Percentiles rank a stretch among this genome's conserved stretches.
Evolutionary conservation across 495 filamentous ascomycete species (phyloP).

Genomic region (Talaromyces trachyspermus): DNA sequence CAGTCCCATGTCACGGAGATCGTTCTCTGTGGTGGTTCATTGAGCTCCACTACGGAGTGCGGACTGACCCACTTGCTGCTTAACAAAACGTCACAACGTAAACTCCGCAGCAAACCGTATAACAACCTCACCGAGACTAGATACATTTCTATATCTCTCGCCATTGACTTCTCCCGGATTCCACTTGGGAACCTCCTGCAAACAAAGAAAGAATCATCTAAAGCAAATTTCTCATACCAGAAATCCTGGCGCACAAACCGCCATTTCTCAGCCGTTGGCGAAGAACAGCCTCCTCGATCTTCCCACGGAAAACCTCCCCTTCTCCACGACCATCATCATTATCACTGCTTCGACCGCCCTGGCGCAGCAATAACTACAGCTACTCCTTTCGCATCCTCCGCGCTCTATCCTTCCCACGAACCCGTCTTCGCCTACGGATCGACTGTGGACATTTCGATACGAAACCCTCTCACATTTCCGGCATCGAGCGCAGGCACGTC

Average conservation of each 20-base stretch:
- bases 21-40: too few relatives aligned
- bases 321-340: slow-evolving; percentile 10
- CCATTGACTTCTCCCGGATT: too few relatives aligned
- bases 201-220: too few relatives aligned
- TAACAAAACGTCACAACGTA: too few relatives aligned
- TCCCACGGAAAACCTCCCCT: slow-evolving; percentile 17
- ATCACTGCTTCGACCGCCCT: neutral
- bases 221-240: too few relatives aligned
- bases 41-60: too few relatives aligned
- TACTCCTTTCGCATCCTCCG: slow-evolving; percentile 22
- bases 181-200: too few relatives aligned
- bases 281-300: slow-evolving; percentile 7
- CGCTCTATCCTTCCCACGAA: slow-evolving; percentile 49
- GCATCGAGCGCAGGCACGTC: slow-evolving; percentile 59
- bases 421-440: slow-evolving; percentile 51
- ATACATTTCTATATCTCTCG: too few relatives aligned
- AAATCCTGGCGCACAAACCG: slow-evolving; percentile 36
- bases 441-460: slow-evolving; percentile 61
- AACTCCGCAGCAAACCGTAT: too few relatives aligned
- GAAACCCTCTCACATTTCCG: slow-evolving; percentile 65
- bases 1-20: too few relatives aligned
- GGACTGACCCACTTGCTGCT: too few relatives aligned
- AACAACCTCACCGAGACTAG: too few relatives aligned
- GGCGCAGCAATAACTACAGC: slow-evolving; percentile 9
- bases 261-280: slow-evolving; percentile 25